phyloP scores from a whole-genome alignment of 164 flowering plant genomes.

The Brasenia schreberi region DNA sequence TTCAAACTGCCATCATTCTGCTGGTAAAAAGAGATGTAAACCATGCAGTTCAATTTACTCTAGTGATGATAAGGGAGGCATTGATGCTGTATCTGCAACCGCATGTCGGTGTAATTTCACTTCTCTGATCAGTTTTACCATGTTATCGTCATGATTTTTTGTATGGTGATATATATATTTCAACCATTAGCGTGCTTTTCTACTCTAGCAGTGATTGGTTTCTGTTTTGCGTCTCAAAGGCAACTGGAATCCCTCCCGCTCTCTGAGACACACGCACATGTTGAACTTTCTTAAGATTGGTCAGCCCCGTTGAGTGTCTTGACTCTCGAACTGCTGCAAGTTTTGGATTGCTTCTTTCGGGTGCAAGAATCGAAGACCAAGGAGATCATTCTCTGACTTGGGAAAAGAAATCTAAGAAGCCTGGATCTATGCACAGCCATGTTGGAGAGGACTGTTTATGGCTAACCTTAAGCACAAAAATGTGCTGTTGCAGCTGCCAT shows the following conservation, averaged over 20 bases:
- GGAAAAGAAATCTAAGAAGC: too few relatives aligned
- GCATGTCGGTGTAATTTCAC: background rate
- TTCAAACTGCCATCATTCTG: slow-evolving; percentile 26
- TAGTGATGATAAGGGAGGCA: background rate
- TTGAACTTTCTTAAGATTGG: background rate
- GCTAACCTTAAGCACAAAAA: too few relatives aligned
- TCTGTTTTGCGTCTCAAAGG: background rate
- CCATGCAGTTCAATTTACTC: background rate
- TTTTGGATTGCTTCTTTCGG: too few relatives aligned
- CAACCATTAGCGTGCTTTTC: background rate
- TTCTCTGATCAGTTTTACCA: background rate
- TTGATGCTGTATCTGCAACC: background rate
- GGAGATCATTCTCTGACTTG: too few relatives aligned
- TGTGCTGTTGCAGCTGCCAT: too few relatives aligned
- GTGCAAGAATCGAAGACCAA: too few relatives aligned
- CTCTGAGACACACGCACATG: too few relatives aligned
- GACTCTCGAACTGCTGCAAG: too few relatives aligned
- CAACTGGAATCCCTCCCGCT: too few relatives aligned
- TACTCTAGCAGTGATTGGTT: background rate
- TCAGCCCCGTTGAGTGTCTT: background rate
- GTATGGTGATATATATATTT: background rate
- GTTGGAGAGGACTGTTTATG: too few relatives aligned
- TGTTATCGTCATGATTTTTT: background rate
- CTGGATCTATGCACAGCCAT: too few relatives aligned
- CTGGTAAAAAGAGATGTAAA: background rate